These are phyloP conservation scores for Jatropha multifida DNA, from an alignment of 441 rosid species.

Conservation along the genomic window DNA sequence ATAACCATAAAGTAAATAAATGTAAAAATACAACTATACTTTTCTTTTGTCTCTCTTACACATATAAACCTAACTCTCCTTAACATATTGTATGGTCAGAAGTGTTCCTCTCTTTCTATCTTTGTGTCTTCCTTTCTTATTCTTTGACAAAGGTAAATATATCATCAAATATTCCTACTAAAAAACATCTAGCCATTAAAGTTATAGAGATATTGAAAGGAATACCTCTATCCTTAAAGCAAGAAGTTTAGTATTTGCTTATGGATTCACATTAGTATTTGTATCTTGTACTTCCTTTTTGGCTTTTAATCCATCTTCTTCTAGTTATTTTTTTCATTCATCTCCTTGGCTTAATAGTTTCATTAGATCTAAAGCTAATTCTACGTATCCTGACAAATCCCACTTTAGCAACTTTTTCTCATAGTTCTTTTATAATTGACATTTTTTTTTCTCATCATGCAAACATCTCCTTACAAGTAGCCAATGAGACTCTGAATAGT, in stretches of 20 bases:
- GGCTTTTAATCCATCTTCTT: constrained; percentile 2
- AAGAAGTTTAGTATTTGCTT: constrained; percentile 16
- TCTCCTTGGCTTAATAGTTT: constrained; percentile 15
- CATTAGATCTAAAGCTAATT: constrained; percentile 3
- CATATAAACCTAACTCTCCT: no score
- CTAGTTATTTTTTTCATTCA: constrained; percentile 6
- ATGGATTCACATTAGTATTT: constrained; percentile 23
- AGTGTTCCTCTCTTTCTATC: no score
- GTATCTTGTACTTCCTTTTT: constrained; percentile 16
- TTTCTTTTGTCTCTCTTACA: no score
- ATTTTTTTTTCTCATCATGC: constrained; percentile 7
- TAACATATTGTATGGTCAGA: no score
- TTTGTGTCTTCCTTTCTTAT: no score
- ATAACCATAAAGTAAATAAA: no score
- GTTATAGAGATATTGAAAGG: no score
- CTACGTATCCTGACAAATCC: constrained; percentile 7
- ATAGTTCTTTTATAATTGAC: constrained; percentile 9
- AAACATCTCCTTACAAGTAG: neutral
- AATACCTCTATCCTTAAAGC: constrained; percentile 1
- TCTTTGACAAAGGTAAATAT: no score
- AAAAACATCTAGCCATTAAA: no score
- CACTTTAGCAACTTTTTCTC: constrained; percentile 11
- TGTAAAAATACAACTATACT: no score
- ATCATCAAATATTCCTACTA: no score
- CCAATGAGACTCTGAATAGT: neutral